These are phyloP conservation scores for Lantana camara DNA, from an alignment of 257 asterid genomes.

Conservation along the genomic window DNA sequence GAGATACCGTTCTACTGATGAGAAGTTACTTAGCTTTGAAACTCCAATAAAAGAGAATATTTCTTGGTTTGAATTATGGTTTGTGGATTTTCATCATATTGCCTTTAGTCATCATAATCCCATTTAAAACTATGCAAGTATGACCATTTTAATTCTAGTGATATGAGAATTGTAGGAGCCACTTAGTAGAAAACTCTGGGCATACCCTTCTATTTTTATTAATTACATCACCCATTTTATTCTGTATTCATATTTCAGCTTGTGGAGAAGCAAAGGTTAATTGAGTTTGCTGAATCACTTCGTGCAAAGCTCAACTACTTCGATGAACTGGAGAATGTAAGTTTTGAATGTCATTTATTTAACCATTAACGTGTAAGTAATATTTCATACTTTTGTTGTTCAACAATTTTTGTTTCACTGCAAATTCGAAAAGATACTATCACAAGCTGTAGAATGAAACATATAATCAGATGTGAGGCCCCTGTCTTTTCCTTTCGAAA, in stretches of 20 bases:
- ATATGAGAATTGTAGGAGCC: constrained; percentile 13
- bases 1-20: background rate
- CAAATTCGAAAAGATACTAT: constrained; percentile 4
- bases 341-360: constrained; percentile 47
- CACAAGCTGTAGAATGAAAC: constrained; percentile 8
- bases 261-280: constrained; percentile 89
- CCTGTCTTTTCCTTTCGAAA: background rate
- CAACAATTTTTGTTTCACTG: constrained; percentile 1
- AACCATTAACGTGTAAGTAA: constrained; percentile 23
- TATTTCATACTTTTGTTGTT: constrained; percentile 5
- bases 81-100: constrained; percentile 3
- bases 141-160: constrained; percentile 6
- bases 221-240: constrained; percentile 18
- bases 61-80: constrained; percentile 1
- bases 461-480: background rate
- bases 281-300: constrained; percentile 95
- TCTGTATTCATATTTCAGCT: constrained; percentile 63
- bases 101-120: background rate
- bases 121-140: constrained; percentile 14
- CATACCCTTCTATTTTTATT: constrained; percentile 13
- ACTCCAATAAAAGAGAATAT: constrained; percentile 9
- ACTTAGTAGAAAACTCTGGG: background rate
- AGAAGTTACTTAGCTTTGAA: constrained; percentile 20
- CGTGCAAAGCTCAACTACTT: constrained; percentile 95
- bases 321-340: constrained; percentile 99